Evolutionary conservation across 768 basidiomycete genomes (phyloP), one percentile per base, ranked within the genome.

Genomic region (Boletus eberwhitei): DNA sequence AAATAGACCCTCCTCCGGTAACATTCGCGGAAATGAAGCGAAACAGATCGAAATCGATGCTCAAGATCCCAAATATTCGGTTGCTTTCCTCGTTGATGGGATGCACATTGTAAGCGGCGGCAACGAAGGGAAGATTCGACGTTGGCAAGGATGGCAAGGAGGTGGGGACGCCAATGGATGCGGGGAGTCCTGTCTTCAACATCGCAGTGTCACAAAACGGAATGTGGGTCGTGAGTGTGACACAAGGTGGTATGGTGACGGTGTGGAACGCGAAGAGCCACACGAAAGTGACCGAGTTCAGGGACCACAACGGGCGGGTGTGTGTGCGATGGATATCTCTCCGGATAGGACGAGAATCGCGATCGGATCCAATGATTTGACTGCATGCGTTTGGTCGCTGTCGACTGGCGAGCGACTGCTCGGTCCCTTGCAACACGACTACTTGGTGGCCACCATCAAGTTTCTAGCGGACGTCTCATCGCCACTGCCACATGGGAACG

Each of bases 201-300:
- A 13, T 49, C 12, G n/a, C 38, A 5, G 48, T 38, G 29, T 59
- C 58, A 14, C 38, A 1, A 2, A 43, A 50, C 8, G 55, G 48
- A 7, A 36, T 32, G 32, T 47, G 38, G 48, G 3, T 58, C 24
- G 54, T 36, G 2, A 14, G 5, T 16, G 54, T n/a, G 4, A 14
- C 24, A 26, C 24, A 5, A 5, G 24, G 24, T 5, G n/a, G n/a
- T n/a, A n/a, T 26, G 34, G 36, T 56, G n/a, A 38, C 3, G 1
- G 54, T 59, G 24, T 56, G 54, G 58, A 32, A 52, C 12, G 36
- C 36, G 4, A 19, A 52, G 35, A 44, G 16, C 12, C 26, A 40
- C 38, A 8, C 35, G 3, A 29, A 47, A 29, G 29, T 36, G 36
- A n/a, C n/a, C n/a, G n/a, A n/a, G n/a, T n/a, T n/a, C n/a, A n/a